Base-by-base conservation (phyloP, 805 yeast species). In the Wickerhamiella sergipiensis region DNA sequence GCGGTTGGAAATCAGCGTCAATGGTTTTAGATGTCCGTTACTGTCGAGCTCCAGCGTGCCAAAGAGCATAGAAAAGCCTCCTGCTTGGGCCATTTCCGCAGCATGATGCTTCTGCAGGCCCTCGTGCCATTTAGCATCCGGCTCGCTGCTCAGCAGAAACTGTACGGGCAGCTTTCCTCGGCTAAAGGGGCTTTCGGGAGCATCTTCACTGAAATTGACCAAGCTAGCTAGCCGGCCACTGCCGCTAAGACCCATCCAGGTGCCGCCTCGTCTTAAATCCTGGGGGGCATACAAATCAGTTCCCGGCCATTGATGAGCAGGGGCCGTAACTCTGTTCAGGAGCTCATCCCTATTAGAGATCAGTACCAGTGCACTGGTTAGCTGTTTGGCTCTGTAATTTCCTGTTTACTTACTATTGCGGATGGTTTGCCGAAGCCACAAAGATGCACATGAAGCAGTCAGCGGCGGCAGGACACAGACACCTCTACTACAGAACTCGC, bases 261-360 rank as follows among this genome's bases (percentile, higher is more conserved):
- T 85, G 1, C 98, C 97, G 1, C 71, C 66, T 36, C 88, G 65
- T 0, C 81, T 86, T 58, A 84, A 64, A 63, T 90, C 97, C 39
- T 73, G 67, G 0, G 97, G 97, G 7, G 83, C 75, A 10, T 86
- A 62, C 1, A 83, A 67, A 10, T 61, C 64, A 47, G 69, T 66
- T 53, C 70, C 64, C 50, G 50, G 48, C 71, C 73, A 67, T 54
- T 71, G 56, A 49, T 62, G 59, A 39, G 90, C 81, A n/a, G 64
- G 61, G 49, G 75, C 72, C 0, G 97, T 90, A 1, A 81, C 80
- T 47, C 98, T 68, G 44, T 71, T 75, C 61, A 84, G 80, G 59
- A 69, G 85, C 64, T 92, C 98, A 62, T 92, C 98, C 45, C 98
- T 66, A 62, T 90, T 90, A 3, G 95, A 85, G 2, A 86, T 67